phyloP scores from a whole-genome alignment of 75 land plant species.

The Pinus tabuliformis region DNA sequence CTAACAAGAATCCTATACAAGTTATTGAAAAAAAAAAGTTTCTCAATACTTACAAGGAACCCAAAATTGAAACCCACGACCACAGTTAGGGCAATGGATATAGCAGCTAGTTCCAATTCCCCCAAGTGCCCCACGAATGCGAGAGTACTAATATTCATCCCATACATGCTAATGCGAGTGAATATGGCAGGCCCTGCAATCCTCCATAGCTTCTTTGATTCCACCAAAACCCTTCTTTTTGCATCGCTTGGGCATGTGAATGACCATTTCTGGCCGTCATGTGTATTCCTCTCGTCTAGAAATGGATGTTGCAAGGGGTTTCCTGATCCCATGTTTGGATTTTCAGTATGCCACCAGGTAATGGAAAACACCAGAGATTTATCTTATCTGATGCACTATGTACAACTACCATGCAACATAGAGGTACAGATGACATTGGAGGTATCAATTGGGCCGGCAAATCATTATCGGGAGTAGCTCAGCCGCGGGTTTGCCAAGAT shows the following conservation, averaged over 20 bases:
- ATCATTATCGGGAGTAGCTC: no score
- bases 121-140: slow-evolving; percentile 57
- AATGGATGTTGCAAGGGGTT: background rate
- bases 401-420: no score
- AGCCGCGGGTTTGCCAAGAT: no score
- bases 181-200: slow-evolving; percentile 34
- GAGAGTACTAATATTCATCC: slow-evolving; percentile 27
- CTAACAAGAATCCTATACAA: no score
- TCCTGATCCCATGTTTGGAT: no score
- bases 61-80: slow-evolving; percentile 38
- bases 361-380: no score
- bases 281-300: background rate
- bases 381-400: no score
- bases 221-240: slow-evolving; percentile 10
- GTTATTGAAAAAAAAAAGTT: no score
- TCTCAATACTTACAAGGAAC: slow-evolving; percentile 21
- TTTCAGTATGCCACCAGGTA: no score
- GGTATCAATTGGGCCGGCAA: no score
- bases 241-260: slow-evolving; percentile 16
- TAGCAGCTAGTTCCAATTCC: slow-evolving; percentile 37
- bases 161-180: slow-evolving; percentile 20
- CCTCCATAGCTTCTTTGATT: slow-evolving; percentile 25
- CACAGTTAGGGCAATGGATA: slow-evolving; percentile 37
- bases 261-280: slow-evolving; percentile 11
- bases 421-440: no score